Base-by-base conservation (phyloP, 345 rosid genomes). In the Balakata baccata region DNA sequence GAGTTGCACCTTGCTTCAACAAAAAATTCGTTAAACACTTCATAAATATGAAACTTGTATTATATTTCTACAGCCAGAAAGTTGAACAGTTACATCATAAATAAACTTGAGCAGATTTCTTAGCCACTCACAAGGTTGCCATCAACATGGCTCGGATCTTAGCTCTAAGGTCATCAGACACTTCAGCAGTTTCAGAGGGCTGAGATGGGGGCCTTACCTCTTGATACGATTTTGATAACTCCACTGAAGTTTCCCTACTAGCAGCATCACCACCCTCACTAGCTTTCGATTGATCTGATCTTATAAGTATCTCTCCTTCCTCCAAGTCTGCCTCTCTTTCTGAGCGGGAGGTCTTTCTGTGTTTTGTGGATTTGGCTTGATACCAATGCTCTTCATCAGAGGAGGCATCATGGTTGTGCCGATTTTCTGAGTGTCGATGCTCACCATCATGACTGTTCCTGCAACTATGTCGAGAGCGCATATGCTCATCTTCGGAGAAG, bases 81-180 rank as follows among this genome's bases (percentile, higher is more conserved):
- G 11, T 4, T 12, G 38, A 13, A 18, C 5, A 56, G 12, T 22
- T 0, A n/a, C 45, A 4, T 39, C n/a, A 41, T 43, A 57, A 39
- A 39, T 7, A 41, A 57, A 25, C 20, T 29, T 43, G 16, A 58
- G 22, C 56, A 39, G 9, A 3, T 8, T 53, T 11, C 6, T 12
- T 10, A 9, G 60, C 34, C 16, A 72, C 61, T 84, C 81, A 91
- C 83, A 93, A 77, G 49, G 92, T 92, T 34, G 88, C 90, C 86
- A 91, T 88, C 77, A 94, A 78, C 98, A 95, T 92, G 64, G 99
- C 99, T 69, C 97, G 91, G 64, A 95, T 87, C 86, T 92, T 95
- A 64, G 99, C 98, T 81, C 98, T 85, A 65, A 95, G 87, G 20
- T 92, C 98, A 61, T 91, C 86, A 5, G 94, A 77, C 45, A 92